Evolutionary conservation across 257 asterid species (phyloP), one percentile per base, ranked within the genome.

Genomic region (Solanum medicagineum): DNA sequence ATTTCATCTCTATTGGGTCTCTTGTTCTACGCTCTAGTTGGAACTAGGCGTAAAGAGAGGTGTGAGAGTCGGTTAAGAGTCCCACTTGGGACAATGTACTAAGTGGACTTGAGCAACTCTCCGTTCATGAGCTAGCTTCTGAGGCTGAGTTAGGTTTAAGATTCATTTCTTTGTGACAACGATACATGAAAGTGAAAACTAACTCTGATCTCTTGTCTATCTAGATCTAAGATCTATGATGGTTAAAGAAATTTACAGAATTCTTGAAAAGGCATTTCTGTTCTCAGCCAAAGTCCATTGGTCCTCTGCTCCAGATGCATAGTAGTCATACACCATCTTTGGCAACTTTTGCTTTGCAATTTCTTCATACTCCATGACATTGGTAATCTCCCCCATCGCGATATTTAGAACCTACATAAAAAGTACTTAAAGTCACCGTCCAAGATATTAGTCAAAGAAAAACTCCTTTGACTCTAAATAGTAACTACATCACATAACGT

Each of bases 311-410:
- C 88, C 88, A 15, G 85, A 86, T 81, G 88, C 88, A 86, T 86
- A 86, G 88, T 86, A 86, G 57, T 86, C 85, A 81, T n/a, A 86
- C 73, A 71, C 99, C 99, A 94, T 94, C 87, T 95, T 95, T 7
- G 99, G 98, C 91, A 95, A 87, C 87, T 94, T 96, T 45, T 91
- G 89, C 93, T 94, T 96, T 86, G 99, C 99, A 81, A 94, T 88
- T 17, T 93, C 98, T 91, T 95, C 94, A 85, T 92, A 94, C 88
- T 95, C 99, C 54, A 59, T 88, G 36, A 95, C 99, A 85, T 95
- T 95, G 81, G 99, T 94, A 51, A 95, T 42, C 92, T 91, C 94
- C 42, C 66, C 97, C 99, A 95, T 95, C 84, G 79, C 74, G 71
- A 69, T 40, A 36, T 69, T 69, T 17, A 69, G 8, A 69, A 69